Base-by-base conservation (phyloP, 1,284 basidiomycete species). In the Fomitopsis schrenkii region DNA sequence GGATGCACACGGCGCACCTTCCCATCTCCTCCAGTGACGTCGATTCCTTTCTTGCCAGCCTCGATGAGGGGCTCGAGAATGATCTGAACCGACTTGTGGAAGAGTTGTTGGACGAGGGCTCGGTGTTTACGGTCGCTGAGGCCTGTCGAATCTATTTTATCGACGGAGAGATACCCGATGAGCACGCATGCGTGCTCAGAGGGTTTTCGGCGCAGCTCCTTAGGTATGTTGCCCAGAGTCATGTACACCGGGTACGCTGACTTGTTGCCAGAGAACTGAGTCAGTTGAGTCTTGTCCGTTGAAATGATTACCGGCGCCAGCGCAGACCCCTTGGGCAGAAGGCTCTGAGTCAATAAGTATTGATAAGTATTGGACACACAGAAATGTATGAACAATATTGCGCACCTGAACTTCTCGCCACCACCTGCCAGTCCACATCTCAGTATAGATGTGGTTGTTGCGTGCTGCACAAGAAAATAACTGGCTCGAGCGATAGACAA, bases 1-100 rank as follows among this genome's bases (percentile, higher is more conserved):
- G 30, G 30, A 33, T 33, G 30, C 4, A 33, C 30, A 7, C 30
- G 30, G 30, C 30, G 30, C 30, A 33, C 30, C 30, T 33, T 33
- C 4, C 30, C 30, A 33, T 33, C 30, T 4, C 55, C 63, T 42
- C 73, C 70, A 0, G 60, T 46, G 62, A 74, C 67, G 9, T 63
- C 36, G 0, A 72, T 60, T 0, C 71, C 71, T 7, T 62, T 35
- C 22, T 58, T 38, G 0, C 69, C 69, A 6, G 68, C 66, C 12
- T 63, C 52, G 3, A 58, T 33, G 0, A 71, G 61, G 0, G 66
- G 67, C 1, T 62, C 36, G 0, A 74, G 57, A 3, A 72, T 45
- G 0, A 36, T 19, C 0, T 40, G 22, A 61, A 72, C 59, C 22
- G 64, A 69, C 4, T 59, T 33, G 58, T 72, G 70, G 52, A 69